A percentile compares a stretch with the other conserved stretches of the same genome.
Conservation (phyloP, 2,329 filamentous ascomycete species). For the Beauveria medogensis region DNA sequence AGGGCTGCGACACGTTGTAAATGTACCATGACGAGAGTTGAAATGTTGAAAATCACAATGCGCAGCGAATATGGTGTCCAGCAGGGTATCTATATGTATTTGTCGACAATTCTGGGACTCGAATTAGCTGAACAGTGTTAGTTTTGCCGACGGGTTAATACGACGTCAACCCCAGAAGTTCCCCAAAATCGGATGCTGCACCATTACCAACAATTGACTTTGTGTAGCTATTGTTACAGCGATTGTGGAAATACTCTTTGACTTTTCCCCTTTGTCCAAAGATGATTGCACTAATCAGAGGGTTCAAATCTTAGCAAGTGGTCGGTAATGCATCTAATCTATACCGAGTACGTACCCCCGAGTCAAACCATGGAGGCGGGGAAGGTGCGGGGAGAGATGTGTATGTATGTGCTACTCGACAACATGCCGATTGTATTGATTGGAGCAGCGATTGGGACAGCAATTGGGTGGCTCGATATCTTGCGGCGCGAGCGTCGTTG, state of each 20-base stretch:
- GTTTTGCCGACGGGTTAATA: not conserved
- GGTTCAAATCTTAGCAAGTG: not conserved
- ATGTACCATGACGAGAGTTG: not conserved
- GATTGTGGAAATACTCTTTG: not conserved
- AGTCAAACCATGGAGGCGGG: not conserved
- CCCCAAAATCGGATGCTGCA: not conserved
- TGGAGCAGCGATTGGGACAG: not conserved
- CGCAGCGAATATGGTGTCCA: not conserved
- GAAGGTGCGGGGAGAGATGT: not conserved
- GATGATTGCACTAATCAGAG: too few species aligned
- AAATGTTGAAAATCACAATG: too few species aligned
- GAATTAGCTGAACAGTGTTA: too few species aligned
- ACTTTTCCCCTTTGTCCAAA: not conserved
- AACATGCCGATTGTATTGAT: not conserved
- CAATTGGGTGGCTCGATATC: not conserved
- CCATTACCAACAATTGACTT: not conserved
- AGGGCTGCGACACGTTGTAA: not conserved
- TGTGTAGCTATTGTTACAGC: not conserved
- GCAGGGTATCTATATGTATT: not conserved
- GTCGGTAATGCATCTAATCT: not conserved
- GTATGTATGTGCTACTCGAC: not conserved
- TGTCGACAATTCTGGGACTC: not conserved
- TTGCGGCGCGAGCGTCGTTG: not conserved
- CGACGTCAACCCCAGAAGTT: not conserved
- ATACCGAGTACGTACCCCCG: not conserved